phyloP scores from a whole-genome alignment of 2,329 filamentous ascomycete genomes.

The Pestalotiopsis sp. region DNA sequence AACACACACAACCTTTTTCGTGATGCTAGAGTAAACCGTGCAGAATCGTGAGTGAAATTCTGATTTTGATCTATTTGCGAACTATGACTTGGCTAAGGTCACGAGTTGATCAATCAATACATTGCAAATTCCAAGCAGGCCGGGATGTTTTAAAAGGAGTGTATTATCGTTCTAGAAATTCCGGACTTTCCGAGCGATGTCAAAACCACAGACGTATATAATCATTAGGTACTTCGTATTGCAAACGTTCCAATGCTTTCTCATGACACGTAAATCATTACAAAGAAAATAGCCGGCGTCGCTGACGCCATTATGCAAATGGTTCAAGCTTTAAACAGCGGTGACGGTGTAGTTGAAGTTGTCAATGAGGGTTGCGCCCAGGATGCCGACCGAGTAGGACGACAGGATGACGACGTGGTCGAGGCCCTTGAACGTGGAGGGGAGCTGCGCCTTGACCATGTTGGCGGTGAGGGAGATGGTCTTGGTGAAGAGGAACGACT shows the following conservation, averaged over 20 bases:
- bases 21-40: too few species aligned
- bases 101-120: not conserved
- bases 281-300: not conserved
- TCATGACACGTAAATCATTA: not conserved
- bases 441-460: not conserved
- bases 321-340: not conserved
- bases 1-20: too few species aligned
- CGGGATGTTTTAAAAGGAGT: not conserved
- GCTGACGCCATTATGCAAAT: not conserved
- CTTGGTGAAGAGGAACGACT: not conserved
- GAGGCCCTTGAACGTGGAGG: not conserved
- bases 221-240: not conserved
- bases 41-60: too few species aligned
- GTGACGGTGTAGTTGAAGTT: not conserved
- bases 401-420: not conserved
- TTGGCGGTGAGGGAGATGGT: not conserved
- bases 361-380: slow-evolving; percentile 1
- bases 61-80: too few species aligned
- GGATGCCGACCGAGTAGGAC: not conserved
- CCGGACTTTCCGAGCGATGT: not conserved
- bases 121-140: not conserved
- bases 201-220: not conserved
- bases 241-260: not conserved
- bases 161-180: not conserved
- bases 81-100: too few species aligned